Evolutionary conservation across 495 filamentous ascomycete species (phyloP), one percentile per base, ranked within the genome.

Genomic region (Talaromyces liani): DNA sequence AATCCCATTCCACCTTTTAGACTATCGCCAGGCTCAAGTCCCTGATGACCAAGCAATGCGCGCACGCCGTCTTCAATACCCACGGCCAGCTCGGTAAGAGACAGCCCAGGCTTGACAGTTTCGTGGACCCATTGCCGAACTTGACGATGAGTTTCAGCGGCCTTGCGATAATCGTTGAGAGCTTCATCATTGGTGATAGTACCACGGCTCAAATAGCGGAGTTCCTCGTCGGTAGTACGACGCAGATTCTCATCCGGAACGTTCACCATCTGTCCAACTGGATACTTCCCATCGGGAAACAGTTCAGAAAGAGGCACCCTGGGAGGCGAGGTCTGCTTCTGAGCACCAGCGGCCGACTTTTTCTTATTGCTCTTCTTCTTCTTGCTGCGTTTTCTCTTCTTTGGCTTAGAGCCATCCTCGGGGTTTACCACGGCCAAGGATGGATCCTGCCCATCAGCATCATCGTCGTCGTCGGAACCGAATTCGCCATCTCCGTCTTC

Each of bases 51-150:
- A 0, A 80, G 80, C 67, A 88, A 68, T 22, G 82, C 78, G 47
- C 85, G 74, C 24, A 86, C 84, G 24, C 84, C 78, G 65, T 87
- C 82, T 65, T 88, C 85, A 61, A 88, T 88, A 6, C 77, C 79
- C 65, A 81, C 80, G 6, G 84, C 84, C 63, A 88, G 84, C 24
- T 85, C 82, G 6, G 78, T 85, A 64, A 88, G 68, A 12, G 76
- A 80, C 69, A 80, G 73, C 10, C 85, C 85, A 0, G 85, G 85
- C 66, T 79, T 79, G 63, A 84, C 82, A 62, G 67, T 79, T 54
- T 79, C 76, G 72, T 84, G 83, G 18, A 82, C 80, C 73, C 80
- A 86, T 54, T 81, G 78, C 24, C 85, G 77, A 29, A 86, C 85
- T 71, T 87, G 81, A 51, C 85, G 81, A 69, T 88, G 85, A 20